phyloP scores from a whole-genome alignment of 2,329 filamentous ascomycete genomes.

The Aspergillus texensis region DNA sequence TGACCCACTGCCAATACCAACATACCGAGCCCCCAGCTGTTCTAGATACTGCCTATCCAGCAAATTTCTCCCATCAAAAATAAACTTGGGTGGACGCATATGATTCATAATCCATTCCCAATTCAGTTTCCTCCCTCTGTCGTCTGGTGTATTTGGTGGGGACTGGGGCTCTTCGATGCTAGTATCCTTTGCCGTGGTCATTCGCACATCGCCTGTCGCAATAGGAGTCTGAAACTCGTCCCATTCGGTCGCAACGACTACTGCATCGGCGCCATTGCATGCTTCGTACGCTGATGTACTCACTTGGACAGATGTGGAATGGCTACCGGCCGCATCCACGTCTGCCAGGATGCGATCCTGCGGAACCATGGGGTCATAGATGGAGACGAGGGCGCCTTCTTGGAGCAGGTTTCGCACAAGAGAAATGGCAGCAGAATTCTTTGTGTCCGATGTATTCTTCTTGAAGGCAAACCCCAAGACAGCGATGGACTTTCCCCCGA shows the following conservation, averaged over 20 bases:
- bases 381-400: conserved; percentile 55
- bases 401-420: conserved; percentile 66
- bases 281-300: conserved; percentile 40
- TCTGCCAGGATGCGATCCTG: conserved; percentile 41
- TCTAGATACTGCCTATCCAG: conserved; percentile 33
- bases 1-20: conserved; percentile 27
- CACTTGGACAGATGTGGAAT: not conserved
- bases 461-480: conserved; percentile 78
- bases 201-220: not conserved
- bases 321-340: not conserved
- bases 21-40: conserved; percentile 35
- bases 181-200: conserved; percentile 9
- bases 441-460: conserved; percentile 74
- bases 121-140: conserved; percentile 30
- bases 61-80: conserved; percentile 49
- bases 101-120: conserved; percentile 45
- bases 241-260: conserved; percentile 55
- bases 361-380: conserved; percentile 30
- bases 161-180: not conserved
- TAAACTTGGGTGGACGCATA: conserved; percentile 49
- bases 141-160: not conserved
- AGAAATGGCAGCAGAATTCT: conserved; percentile 61
- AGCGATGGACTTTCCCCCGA: conserved; percentile 71
- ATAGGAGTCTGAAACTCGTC: conserved; percentile 48
- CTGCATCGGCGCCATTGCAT: conserved; percentile 46